Conservation (phyloP, 169 alveolate species). For the Eimeria necatrix region DNA sequence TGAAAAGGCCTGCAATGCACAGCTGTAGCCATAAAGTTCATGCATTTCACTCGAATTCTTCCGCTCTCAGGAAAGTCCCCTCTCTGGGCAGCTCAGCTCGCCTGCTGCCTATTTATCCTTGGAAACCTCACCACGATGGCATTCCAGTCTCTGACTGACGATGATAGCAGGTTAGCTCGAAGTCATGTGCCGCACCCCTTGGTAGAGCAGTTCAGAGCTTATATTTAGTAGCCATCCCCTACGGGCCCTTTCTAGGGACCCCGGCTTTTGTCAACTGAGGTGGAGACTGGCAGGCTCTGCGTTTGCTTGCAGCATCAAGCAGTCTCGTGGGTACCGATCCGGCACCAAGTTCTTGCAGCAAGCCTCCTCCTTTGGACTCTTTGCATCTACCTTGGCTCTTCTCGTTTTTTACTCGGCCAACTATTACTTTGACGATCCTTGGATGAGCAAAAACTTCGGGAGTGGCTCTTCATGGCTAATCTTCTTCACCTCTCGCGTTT, state of each 20-base stretch:
- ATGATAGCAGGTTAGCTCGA: slow-evolving; percentile 88
- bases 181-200: neutral
- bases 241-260: neutral
- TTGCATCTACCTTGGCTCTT: slow-evolving; percentile 90
- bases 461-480: slow-evolving; percentile 93
- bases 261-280: neutral
- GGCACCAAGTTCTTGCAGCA: slow-evolving; percentile 92
- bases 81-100: slow-evolving; percentile 88
- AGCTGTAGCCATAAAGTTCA: no score
- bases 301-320: slow-evolving; percentile 89
- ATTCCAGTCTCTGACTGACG: slow-evolving; percentile 92
- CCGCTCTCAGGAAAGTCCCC: slow-evolving; percentile 81
- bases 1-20: no score
- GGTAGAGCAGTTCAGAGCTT: no score
- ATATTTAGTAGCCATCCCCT: no score
- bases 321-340: slow-evolving; percentile 93
- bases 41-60: no score
- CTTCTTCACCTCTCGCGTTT: slow-evolving; percentile 90
- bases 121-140: slow-evolving; percentile 92
- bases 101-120: slow-evolving; percentile 89
- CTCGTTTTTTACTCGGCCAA: slow-evolving; percentile 91
- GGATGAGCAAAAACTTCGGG: slow-evolving; percentile 93
- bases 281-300: neutral
- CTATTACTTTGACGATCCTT: slow-evolving; percentile 91
- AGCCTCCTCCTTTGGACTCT: slow-evolving; percentile 92